Evolutionary conservation across 768 basidiomycete species (phyloP).

Genomic region (Russula lepida): DNA sequence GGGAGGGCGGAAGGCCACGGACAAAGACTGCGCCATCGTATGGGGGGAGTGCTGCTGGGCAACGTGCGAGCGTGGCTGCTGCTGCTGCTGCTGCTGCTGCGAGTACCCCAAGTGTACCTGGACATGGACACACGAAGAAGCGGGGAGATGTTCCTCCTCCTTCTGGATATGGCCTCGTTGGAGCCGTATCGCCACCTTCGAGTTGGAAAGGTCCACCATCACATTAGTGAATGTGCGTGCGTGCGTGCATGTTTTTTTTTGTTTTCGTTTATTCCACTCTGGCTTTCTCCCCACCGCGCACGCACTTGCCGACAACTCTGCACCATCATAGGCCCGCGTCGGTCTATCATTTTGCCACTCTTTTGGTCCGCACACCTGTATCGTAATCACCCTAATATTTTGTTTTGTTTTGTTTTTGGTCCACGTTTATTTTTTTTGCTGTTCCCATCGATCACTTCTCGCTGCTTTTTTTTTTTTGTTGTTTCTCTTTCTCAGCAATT

Average conservation of each 20-base stretch:
- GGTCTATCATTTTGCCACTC: neutral
- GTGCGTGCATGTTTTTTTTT: neutral
- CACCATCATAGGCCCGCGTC: neutral
- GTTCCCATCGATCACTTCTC: neutral
- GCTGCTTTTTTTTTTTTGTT: neutral
- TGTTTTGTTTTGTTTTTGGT: neutral
- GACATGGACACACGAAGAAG: neutral
- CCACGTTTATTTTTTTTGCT: too few species aligned
- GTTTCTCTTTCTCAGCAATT: neutral
- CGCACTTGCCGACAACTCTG: neutral
- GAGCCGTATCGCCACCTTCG: conserved; percentile 27
- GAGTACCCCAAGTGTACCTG: neutral
- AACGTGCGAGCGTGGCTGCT: neutral
- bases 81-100: neutral
- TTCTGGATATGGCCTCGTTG: conserved; percentile 18
- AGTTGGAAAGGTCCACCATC: conserved; percentile 27
- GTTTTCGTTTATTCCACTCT: neutral
- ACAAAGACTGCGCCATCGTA: conserved; percentile 29
- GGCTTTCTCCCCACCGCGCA: neutral
- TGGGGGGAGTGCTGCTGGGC: neutral
- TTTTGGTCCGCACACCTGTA: neutral
- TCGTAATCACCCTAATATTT: neutral
- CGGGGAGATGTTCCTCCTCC: neutral
- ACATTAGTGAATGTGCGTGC: neutral
- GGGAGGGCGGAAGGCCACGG: conserved; percentile 23